Evolutionary conservation across 257 asterid species (phyloP), one percentile per base, ranked within the genome.

Genomic region (Jasminum sambac): DNA sequence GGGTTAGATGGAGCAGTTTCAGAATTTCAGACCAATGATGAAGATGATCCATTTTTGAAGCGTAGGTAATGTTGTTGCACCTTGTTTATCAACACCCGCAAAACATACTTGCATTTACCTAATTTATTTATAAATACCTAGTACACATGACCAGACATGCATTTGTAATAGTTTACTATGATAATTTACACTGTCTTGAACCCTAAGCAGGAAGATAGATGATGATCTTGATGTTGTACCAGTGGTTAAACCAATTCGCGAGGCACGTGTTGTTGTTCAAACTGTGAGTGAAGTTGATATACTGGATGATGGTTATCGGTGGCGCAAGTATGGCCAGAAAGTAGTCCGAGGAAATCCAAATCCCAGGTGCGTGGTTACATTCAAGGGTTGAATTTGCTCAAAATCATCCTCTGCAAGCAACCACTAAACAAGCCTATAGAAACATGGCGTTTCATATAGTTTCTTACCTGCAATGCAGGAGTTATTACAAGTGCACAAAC

Each of bases 301-400:
- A 81, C 77, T 91, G 78, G 99, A 94, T 73, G 99, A 91, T 79
- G 99, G 97, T 37, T 94, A 94, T 76, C 82, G 96, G 64, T 94
- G 99, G 99, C 96, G 99, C 65, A 94, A 94, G 80, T 94, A 94
- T 40, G 99, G 99, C 63, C 99, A 94, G 84, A 94, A 94, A 77
- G 96, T 94, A 43, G 99, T 94, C 78, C 86, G 97, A 48, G 97
- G 97, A 71, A 94, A 94, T 82, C 99, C 97, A 58, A 94, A 91
- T 83, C 99, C 99, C 68, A 91, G 97, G 99, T 94, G 72, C 50
- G 76, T 68, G 60, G 55, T 69, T 16, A 44, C 46, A 72, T 37
- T 67, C 44, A 25, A 74, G 17, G 7, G 41, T 37, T 59, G 63
- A 63, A 40, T 23, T 55, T 8, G 16, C 36, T 11, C 11, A 21